Base-by-base conservation (phyloP, 805 yeast species). In the Candida rishiriensis region DNA sequence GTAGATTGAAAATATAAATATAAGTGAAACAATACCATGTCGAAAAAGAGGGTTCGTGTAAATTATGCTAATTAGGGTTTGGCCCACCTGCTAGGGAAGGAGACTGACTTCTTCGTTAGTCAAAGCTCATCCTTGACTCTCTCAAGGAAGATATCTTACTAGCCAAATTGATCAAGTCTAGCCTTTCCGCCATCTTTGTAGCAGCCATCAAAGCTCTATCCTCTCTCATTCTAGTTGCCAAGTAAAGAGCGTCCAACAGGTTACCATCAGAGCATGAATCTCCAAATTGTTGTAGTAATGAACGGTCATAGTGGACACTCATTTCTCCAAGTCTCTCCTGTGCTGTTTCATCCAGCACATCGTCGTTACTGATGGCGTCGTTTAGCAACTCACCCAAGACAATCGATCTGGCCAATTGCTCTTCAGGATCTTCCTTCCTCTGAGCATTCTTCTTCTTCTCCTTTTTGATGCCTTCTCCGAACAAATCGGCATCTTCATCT, bases 131-230 rank as follows among this genome's bases (percentile, higher is more conserved):
- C 53, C 73, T 63, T 39, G 69, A 68, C 50, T 81, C 86, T 47
- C 83, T 66, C 33, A 79, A 54, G 45, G 75, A 71, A 45, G 72
- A 73, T 33, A 84, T 75, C 57, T 73, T 73, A 46, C 73, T 77
- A 0, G 79, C 81, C 47, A 85, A 59, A 1, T 66, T 57, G 13
- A 69, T 65, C 57, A 81, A 61, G 29, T 78, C 83, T 43, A 79
- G 73, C 47, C 96, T 75, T 56, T 86, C 86, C 1, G 96, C 88
- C 43, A 91, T 86, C 64, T 85, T 85, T 12, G 78, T 70, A 1
- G 97, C 96, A 0, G 97, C 97, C 43, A 73, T 75, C 49, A 90
- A 67, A 3, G 96, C 95, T 52, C 84, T 81, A 49, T 85, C 91
- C 52, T 81, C 84, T 53, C 80, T 78, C 53, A 91, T 70, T 56